A percentile compares a stretch with the other conserved stretches of the same genome.
Evolutionary conservation across 2,329 filamentous ascomycete species (phyloP).

Genomic region (Fusarium setosum): DNA sequence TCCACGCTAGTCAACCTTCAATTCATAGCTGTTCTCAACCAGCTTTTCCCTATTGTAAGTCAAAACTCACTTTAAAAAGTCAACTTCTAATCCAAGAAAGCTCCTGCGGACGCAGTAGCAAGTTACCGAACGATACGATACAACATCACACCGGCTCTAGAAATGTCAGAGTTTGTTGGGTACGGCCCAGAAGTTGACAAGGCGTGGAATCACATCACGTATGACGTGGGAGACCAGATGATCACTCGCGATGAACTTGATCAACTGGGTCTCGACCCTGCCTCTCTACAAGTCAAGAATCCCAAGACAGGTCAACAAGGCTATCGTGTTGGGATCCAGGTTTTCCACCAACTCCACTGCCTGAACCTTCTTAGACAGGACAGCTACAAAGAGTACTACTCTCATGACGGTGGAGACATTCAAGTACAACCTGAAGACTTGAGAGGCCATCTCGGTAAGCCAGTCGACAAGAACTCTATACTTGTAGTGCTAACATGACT

Average conservation of each 20-base stretch:
- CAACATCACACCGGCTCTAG: conserved; percentile 58
- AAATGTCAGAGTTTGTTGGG: conserved; percentile 63
- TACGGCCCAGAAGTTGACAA: conserved; percentile 66
- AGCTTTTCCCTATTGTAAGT: conserved; percentile 30
- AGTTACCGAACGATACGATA: conserved; percentile 62
- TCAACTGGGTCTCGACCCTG: conserved; percentile 62
- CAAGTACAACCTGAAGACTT: conserved; percentile 45
- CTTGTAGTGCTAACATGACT: background rate
- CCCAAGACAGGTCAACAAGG: conserved; percentile 66
- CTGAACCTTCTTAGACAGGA: conserved; percentile 61
- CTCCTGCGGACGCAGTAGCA: conserved; percentile 59
- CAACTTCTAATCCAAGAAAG: conserved; percentile 43
- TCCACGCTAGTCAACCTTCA: conserved; percentile 2
- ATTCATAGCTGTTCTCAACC: background rate
- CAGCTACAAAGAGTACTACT: conserved; percentile 63
- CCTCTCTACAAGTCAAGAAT: conserved; percentile 66
- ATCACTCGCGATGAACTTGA: conserved; percentile 65
- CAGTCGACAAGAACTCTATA: accelerated
- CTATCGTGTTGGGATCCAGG: conserved; percentile 69
- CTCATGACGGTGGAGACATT: conserved; percentile 59
- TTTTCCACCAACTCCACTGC: conserved; percentile 66
- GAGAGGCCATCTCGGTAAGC: conserved; percentile 32
- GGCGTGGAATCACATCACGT: conserved; percentile 66
- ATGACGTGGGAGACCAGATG: conserved; percentile 68
- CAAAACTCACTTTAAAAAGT: accelerated